These are phyloP conservation scores for Multifurca ochricompacta DNA, from an alignment of 768 basidiomycete genomes.

Conservation along the genomic window DNA sequence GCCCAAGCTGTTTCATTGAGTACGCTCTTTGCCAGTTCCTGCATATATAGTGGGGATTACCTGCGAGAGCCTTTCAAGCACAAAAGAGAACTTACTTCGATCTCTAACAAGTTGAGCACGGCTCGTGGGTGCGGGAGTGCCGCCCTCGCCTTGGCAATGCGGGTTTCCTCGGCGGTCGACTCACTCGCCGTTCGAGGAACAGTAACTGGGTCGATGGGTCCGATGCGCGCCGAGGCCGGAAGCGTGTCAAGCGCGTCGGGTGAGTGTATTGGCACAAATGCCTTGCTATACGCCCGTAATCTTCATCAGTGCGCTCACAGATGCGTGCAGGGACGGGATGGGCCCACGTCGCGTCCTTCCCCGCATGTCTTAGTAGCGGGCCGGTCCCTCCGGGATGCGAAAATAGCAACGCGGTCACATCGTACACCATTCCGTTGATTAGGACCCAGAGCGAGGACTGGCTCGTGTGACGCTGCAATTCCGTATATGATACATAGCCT, in stretches of 20 bases:
- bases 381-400: slow-evolving; percentile 57
- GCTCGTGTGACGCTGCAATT: slow-evolving; percentile 14
- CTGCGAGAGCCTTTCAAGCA: not conserved
- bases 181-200: slow-evolving; percentile 18
- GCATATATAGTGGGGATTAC: not conserved
- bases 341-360: slow-evolving; percentile 79
- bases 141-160: slow-evolving; percentile 23
- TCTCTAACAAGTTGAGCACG: slow-evolving; percentile 27
- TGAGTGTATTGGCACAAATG: slow-evolving; percentile 19
- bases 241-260: slow-evolving; percentile 21
- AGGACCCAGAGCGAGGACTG: not conserved
- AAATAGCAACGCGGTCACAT: slow-evolving; percentile 16
- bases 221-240: slow-evolving; percentile 25
- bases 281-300: slow-evolving; percentile 14
- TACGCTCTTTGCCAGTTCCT: slow-evolving; percentile 25
- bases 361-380: slow-evolving; percentile 83
- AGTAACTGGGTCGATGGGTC: slow-evolving; percentile 25
- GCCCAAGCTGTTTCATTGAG: slow-evolving; percentile 26
- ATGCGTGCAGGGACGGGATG: not conserved
- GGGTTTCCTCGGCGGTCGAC: slow-evolving; percentile 26
- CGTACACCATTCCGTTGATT: slow-evolving; percentile 17
- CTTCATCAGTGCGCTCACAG: slow-evolving; percentile 1
- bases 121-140: slow-evolving; percentile 23
- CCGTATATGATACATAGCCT: slow-evolving; percentile 7
- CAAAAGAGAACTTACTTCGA: slow-evolving; percentile 21